Percentiles rank a stretch among this genome's conserved stretches.
phyloP scores from a whole-genome alignment of 345 rosid species.

The Isatis tinctoria region DNA sequence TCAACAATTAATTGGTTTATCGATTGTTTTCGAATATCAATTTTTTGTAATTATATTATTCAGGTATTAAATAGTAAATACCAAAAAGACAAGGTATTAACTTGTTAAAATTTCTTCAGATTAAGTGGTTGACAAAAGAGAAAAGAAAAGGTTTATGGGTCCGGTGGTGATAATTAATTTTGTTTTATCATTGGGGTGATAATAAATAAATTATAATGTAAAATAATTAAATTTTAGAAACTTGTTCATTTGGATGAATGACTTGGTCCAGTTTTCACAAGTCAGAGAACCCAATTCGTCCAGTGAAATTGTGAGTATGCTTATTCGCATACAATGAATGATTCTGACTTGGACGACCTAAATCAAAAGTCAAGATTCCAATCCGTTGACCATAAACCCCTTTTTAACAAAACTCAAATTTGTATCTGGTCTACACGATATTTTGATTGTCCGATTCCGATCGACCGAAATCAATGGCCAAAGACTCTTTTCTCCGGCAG shows the following conservation, averaged over 20 bases:
- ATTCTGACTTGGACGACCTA: background rate
- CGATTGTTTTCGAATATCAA: too few species aligned
- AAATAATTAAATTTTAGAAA: background rate
- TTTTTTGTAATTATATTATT: too few species aligned
- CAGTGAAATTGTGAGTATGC: background rate
- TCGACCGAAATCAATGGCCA: constrained; percentile 19
- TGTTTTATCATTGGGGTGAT: too few species aligned
- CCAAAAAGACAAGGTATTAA: background rate
- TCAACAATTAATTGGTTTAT: too few species aligned
- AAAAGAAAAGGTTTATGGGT: background rate
- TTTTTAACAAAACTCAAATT: background rate
- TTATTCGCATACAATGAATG: background rate
- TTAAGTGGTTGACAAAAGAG: background rate
- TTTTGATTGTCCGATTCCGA: constrained; percentile 16
- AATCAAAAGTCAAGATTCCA: constrained; percentile 20
- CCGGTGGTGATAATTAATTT: background rate
- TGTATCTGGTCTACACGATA: background rate
- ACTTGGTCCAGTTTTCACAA: background rate
- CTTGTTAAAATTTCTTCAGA: background rate
- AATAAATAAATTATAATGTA: background rate
- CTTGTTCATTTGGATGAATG: background rate
- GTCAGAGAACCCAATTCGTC: background rate
- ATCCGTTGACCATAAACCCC: background rate
- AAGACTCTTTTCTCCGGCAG: constrained; percentile 49
- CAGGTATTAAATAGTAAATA: too few species aligned